Conservation (phyloP, 371 early-diverging fungal species). For the Mortierella sp. region DNA sequence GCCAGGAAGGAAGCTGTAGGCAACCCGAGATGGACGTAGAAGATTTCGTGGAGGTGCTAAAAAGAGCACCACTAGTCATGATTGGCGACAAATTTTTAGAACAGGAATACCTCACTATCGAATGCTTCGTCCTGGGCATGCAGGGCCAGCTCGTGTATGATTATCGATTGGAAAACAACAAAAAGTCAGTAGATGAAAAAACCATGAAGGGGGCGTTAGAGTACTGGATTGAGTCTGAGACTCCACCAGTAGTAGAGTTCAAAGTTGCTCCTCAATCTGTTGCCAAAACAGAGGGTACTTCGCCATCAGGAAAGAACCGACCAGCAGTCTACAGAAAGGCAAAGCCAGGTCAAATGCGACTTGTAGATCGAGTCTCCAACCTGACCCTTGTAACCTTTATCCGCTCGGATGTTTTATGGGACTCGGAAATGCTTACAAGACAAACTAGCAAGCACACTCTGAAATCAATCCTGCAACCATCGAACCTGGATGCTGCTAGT, state of each 20-base stretch:
- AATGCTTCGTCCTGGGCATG: conserved; percentile 40
- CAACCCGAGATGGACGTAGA: conserved; percentile 32
- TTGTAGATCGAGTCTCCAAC: conserved; percentile 38
- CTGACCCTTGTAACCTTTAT: conserved; percentile 41
- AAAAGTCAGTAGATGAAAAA: conserved; percentile 1
- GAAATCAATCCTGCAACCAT: conserved; percentile 16
- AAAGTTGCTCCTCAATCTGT: conserved; percentile 17
- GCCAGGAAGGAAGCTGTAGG: conserved; percentile 7
- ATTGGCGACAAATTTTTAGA: conserved; percentile 51
- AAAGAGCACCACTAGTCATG: conserved; percentile 45
- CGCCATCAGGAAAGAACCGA: not conserved
- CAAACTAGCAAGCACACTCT: conserved; percentile 11
- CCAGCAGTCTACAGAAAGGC: conserved; percentile 42
- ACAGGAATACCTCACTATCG: conserved; percentile 37
- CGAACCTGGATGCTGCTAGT: conserved; percentile 13
- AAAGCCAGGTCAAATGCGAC: conserved; percentile 46
- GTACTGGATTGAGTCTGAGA: conserved; percentile 34
- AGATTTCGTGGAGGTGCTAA: conserved; percentile 48
- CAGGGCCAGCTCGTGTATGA: conserved; percentile 25
- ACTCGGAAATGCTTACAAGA: conserved; percentile 16
- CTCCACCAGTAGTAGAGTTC: conserved; percentile 33
- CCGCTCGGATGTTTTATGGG: conserved; percentile 49
- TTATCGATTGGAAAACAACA: conserved; percentile 4
- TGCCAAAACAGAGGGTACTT: not conserved
- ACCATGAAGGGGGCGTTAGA: conserved; percentile 12